These are phyloP conservation scores for Fusarium neocosmosporiellum DNA, from an alignment of 2,329 filamentous ascomycete species.

Conservation along the genomic window DNA sequence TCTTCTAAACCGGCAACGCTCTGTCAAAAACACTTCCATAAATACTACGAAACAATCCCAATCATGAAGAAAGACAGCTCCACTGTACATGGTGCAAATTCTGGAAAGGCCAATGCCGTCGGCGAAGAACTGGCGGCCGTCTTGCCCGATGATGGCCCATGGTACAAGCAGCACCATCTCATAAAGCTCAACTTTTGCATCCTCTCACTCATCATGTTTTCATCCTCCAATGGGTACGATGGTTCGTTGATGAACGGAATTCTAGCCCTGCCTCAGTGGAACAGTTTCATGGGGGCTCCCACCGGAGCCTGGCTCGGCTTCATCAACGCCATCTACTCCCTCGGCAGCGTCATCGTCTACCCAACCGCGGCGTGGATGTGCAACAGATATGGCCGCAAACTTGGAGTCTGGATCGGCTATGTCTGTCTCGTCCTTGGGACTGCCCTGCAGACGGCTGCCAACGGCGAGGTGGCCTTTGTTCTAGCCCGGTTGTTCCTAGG, in stretches of 20 bases:
- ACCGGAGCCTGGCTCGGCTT: constrained; percentile 27
- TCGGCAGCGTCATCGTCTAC: constrained; percentile 15
- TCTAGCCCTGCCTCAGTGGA: constrained; percentile 20
- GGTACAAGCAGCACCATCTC: constrained; percentile 30
- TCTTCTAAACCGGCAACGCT: no score
- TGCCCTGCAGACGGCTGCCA: constrained; percentile 22
- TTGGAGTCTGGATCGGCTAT: constrained; percentile 17
- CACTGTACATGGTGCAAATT: no score
- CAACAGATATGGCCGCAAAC: constrained; percentile 25
- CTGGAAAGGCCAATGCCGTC: background rate
- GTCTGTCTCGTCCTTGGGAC: constrained; percentile 29
- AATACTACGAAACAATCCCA: no score
- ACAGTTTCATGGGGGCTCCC: constrained; percentile 24
- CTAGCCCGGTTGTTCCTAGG: constrained; percentile 46
- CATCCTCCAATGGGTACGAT: constrained; percentile 24
- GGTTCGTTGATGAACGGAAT: constrained; percentile 5
- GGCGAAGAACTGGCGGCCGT: constrained; percentile 25
- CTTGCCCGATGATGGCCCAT: constrained; percentile 23
- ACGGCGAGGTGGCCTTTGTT: constrained; percentile 41
- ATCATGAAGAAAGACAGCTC: no score
- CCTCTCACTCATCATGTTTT: constrained; percentile 9
- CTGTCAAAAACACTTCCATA: no score
- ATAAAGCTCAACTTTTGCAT: constrained; percentile 22
- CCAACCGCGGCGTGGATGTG: constrained; percentile 24
- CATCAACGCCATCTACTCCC: constrained; percentile 27